Base-by-base conservation (phyloP, 768 basidiomycete genomes). In the Astraeus odoratus region DNA sequence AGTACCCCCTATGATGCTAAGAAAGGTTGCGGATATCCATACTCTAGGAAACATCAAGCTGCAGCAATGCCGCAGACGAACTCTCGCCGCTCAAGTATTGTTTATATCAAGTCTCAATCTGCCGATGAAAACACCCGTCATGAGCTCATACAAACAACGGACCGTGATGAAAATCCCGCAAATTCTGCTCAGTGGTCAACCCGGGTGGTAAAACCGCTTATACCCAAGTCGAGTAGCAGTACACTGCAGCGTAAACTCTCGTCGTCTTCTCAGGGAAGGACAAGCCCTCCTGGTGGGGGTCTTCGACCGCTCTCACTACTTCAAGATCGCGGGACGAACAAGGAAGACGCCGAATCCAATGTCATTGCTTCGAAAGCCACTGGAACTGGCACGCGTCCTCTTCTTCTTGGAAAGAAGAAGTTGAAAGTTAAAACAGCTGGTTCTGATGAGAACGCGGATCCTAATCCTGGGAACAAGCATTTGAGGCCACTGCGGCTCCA, bases 231-330 rank as follows among this genome's bases (percentile, higher is more conserved):
- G 47, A 72, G 22, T 15, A 39, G 8, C 29, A 35, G 62, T 59
- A 76, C 73, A 56, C 57, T 71, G 24, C 65, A 72, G 52, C 69
- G 71, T 64, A 74, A 71, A 50, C 34, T 44, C 22, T 23, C 37
- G 12, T 23, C 40, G 15, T 50, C 43, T 42, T 42, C 44, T 16
- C 44, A 47, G 38, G 35, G 54, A 40, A 74, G 71, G 53, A 45
- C 62, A 47, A 66, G 61, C 43, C 66, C 70, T 39, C 70, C 73
- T 18, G 63, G 66, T 27, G 67, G 66, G 27, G 77, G 76, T 43
- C 67, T 84, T 50, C 81, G 81, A 48, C 73, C 72, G 47, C 74
- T 84, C 43, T 71, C 78, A 18, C 76, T 85, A 44, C 68, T 85
- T 56, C 73, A 78, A 63, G 76, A 81, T 52, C 77, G 77, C 53